phyloP scores from a whole-genome alignment of 768 basidiomycete species.

The Mycena filopes region DNA sequence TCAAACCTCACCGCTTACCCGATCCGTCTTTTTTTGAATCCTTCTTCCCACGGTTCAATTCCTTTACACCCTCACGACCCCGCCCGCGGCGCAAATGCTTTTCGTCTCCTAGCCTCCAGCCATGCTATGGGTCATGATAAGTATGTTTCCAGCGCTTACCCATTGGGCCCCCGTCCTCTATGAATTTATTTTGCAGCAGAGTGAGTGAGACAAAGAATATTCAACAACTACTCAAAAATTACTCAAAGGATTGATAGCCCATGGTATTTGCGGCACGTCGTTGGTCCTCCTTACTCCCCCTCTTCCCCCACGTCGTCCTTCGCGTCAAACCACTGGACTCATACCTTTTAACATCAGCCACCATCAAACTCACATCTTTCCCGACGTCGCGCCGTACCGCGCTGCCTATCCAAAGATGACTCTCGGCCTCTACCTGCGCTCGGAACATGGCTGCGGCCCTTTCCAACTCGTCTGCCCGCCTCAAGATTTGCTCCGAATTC shows the following conservation, averaged over 20 bases:
- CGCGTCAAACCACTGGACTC: constrained; percentile 31
- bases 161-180: too few relatives aligned
- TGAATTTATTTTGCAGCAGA: too few relatives aligned
- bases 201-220: too few relatives aligned
- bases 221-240: too few relatives aligned
- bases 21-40: too few relatives aligned
- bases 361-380: constrained; percentile 29
- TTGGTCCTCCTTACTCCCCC: constrained; percentile 14
- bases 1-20: too few relatives aligned
- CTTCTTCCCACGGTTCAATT: too few relatives aligned
- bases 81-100: too few relatives aligned
- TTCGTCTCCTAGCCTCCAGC: too few relatives aligned
- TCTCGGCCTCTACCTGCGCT: constrained; percentile 13
- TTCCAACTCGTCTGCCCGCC: not conserved
- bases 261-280: constrained; percentile 33
- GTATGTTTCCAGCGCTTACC: too few relatives aligned
- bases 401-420: constrained; percentile 31
- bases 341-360: constrained; percentile 31
- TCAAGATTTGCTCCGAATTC: not conserved
- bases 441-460: not conserved
- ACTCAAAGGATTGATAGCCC: constrained; percentile 23
- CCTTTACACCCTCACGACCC: too few relatives aligned
- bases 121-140: too few relatives aligned
- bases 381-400: constrained; percentile 24
- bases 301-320: constrained; percentile 35